These are phyloP conservation scores for Phialophora verrucosa DNA, from an alignment of 2,329 filamentous ascomycete genomes.

Conservation along the genomic window DNA sequence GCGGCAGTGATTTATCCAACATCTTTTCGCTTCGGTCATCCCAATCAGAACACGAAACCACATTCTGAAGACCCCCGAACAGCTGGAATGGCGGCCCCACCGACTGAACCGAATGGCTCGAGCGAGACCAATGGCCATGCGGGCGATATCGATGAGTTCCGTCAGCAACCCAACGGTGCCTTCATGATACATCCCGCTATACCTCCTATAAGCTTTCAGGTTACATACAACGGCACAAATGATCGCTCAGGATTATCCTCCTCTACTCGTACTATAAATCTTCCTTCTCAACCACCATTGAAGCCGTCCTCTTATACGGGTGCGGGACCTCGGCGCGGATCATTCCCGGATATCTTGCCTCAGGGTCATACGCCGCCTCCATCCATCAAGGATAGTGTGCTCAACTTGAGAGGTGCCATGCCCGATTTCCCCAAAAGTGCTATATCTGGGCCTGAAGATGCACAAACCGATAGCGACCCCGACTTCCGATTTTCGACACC, in stretches of 20 bases:
- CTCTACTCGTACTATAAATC: not conserved
- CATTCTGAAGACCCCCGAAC: not conserved
- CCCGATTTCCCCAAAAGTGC: not conserved
- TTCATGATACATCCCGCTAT: constrained; percentile 19
- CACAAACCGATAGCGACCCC: constrained; percentile 26
- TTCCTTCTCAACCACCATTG: not conserved
- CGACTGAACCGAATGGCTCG: constrained; percentile 10
- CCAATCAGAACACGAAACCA: constrained; percentile 20
- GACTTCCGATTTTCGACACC: constrained; percentile 21
- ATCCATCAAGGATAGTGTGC: constrained; percentile 6
- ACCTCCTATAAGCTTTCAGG: constrained; percentile 8
- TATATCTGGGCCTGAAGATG: constrained; percentile 13
- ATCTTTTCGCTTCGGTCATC: not conserved
- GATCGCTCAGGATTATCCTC: not conserved
- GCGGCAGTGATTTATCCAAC: not conserved
- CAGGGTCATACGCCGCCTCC: constrained; percentile 26
- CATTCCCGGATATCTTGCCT: constrained; percentile 29
- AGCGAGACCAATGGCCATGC: constrained; percentile 1
- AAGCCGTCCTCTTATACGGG: not conserved
- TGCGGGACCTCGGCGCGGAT: constrained; percentile 23
- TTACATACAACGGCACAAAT: not conserved
- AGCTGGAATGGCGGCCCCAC: constrained; percentile 28
- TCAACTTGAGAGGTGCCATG: not conserved
- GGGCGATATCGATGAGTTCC: not conserved
- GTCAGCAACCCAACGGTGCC: not conserved